These are phyloP conservation scores for Buxus sempervirens DNA, from an alignment of 164 flowering plant genomes.

Conservation along the genomic window DNA sequence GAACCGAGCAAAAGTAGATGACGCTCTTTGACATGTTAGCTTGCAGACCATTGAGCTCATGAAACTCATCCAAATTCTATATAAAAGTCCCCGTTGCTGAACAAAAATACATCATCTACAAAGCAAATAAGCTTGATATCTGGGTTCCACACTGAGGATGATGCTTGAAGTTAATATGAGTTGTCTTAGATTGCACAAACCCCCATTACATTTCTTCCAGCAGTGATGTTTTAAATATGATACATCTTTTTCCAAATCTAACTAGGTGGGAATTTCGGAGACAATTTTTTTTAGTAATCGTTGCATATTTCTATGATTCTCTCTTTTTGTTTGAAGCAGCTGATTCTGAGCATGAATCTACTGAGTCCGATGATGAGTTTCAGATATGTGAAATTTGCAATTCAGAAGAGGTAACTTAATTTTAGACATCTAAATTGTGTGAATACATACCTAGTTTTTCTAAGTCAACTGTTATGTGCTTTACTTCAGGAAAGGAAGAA, in stretches of 20 bases:
- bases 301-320: constrained; percentile 4
- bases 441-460: background rate
- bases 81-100: too few species aligned
- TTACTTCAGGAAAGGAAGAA: constrained; percentile 76
- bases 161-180: too few species aligned
- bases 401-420: constrained; percentile 62
- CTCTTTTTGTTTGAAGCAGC: constrained; percentile 44
- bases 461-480: background rate
- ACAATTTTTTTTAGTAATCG: background rate
- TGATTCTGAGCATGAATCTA: constrained; percentile 69
- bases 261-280: background rate
- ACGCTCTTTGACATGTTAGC: too few species aligned
- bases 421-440: background rate
- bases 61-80: too few species aligned
- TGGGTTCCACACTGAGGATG: too few species aligned
- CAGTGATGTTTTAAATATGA: too few species aligned
- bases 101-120: too few species aligned
- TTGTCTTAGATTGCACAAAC: too few species aligned
- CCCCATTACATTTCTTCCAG: too few species aligned
- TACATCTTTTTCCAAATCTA: background rate
- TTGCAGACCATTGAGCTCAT: too few species aligned
- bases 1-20: too few species aligned
- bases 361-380: constrained; percentile 97
- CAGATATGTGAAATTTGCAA: constrained; percentile 89
- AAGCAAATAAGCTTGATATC: too few species aligned